Evolutionary conservation across 139 green algal species (phyloP).

Genomic region (Pseudopediastrum boryanum): DNA sequence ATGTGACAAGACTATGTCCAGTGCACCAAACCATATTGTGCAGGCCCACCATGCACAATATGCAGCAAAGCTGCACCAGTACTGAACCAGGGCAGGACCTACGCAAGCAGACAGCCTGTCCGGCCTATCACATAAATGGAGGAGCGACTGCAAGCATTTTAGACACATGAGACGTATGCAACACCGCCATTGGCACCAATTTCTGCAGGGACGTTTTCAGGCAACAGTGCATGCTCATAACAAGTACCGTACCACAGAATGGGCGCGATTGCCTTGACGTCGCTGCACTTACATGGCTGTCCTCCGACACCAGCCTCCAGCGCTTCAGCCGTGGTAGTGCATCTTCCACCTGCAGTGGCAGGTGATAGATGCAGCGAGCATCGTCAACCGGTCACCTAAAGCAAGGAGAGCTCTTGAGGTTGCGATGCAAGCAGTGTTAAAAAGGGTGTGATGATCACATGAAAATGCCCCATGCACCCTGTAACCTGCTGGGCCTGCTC

Average conservation of each 20-base stretch:
- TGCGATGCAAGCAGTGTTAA: no score
- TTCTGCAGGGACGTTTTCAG: neutral
- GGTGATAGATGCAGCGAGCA: no score
- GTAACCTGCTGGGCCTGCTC: no score
- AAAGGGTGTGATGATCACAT: no score
- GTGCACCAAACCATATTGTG: neutral
- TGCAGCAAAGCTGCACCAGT: neutral
- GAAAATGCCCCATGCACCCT: no score
- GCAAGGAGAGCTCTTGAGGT: no score
- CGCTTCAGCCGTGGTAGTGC: slow-evolving; percentile 51
- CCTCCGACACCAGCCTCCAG: slow-evolving; percentile 49
- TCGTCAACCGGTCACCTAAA: no score
- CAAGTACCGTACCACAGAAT: neutral
- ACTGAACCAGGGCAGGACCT: no score
- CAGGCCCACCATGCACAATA: neutral
- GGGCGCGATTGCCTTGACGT: neutral
- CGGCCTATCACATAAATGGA: neutral
- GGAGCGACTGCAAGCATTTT: neutral
- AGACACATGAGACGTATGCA: neutral
- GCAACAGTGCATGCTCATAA: neutral
- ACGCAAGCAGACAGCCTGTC: neutral
- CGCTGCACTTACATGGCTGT: slow-evolving; percentile 20
- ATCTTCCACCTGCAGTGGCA: slow-evolving; percentile 49
- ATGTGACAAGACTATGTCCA: neutral
- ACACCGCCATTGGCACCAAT: neutral